Conservation (phyloP, 345 rosid species). For the Syzygium aqueum region DNA sequence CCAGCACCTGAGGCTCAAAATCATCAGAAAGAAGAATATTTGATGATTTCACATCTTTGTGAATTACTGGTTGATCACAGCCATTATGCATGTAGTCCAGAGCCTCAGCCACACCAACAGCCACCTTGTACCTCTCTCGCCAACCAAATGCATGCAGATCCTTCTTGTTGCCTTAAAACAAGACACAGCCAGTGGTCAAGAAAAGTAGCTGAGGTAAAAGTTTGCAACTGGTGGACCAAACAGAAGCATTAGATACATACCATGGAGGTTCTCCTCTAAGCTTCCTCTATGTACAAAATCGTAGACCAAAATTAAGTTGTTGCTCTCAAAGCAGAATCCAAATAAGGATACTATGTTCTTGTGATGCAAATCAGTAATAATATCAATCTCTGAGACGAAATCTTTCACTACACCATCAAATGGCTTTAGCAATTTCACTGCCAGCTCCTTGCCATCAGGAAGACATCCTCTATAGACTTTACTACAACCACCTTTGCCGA, state of each 20-base stretch:
- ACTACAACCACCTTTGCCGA: conserved; percentile 95
- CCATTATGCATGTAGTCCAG: conserved; percentile 69
- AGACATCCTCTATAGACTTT: conserved; percentile 77
- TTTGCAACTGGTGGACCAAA: background rate
- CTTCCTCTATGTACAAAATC: conserved; percentile 89
- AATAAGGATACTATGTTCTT: conserved; percentile 71
- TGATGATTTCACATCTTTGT: conserved; percentile 92
- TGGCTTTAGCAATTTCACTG: conserved; percentile 80
- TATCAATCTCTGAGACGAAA: conserved; percentile 72
- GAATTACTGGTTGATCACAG: conserved; percentile 68
- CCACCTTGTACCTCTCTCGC: conserved; percentile 79
- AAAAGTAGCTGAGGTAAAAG: background rate
- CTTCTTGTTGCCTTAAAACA: conserved; percentile 47
- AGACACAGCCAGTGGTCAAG: background rate
- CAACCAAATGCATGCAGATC: conserved; percentile 55
- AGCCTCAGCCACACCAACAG: conserved; percentile 87
- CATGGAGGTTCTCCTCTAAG: conserved; percentile 89
- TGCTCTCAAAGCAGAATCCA: conserved; percentile 75
- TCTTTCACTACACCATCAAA: conserved; percentile 58
- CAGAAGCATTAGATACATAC: conserved; percentile 18
- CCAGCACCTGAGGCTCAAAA: conserved; percentile 86
- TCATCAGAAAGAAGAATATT: conserved; percentile 85
- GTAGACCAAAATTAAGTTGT: conserved; percentile 64
- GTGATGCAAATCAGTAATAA: conserved; percentile 63
- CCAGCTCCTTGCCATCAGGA: conserved; percentile 84